Conservation (phyloP, 2,329 filamentous ascomycete species). For the Talaromyces sp. region DNA sequence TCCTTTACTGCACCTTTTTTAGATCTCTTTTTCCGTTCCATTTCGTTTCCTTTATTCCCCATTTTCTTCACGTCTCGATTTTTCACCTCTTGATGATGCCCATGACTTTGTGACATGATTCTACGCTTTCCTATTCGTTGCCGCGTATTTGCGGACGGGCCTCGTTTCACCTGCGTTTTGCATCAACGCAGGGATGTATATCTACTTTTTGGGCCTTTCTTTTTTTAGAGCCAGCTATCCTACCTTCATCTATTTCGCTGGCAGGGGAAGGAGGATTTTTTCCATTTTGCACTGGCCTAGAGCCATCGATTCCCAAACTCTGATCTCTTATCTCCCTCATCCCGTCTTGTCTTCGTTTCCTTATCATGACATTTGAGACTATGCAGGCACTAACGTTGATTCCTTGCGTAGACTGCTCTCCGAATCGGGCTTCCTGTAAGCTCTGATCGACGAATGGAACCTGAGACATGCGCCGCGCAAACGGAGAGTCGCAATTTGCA, state of each 20-base stretch:
- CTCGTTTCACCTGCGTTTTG: slow-evolving; percentile 15
- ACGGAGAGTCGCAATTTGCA: neutral
- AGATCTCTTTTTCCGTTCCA: slow-evolving; percentile 11
- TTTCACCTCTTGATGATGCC: neutral
- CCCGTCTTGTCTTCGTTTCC: neutral
- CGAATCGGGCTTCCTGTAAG: slow-evolving; percentile 45
- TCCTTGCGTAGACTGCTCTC: slow-evolving; percentile 44
- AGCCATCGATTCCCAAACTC: neutral
- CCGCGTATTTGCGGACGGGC: slow-evolving; percentile 20
- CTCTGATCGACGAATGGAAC: slow-evolving; percentile 1
- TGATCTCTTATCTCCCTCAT: neutral
- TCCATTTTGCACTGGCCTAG: neutral
- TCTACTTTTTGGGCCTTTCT: neutral
- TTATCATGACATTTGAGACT: neutral
- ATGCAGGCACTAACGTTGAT: slow-evolving; percentile 17
- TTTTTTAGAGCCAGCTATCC: neutral
- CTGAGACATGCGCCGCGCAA: neutral
- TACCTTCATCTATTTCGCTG: neutral
- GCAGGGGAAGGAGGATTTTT: neutral
- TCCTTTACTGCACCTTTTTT: slow-evolving; percentile 4
- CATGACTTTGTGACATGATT: neutral
- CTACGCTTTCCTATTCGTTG: slow-evolving; percentile 15
- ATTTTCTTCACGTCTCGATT: neutral
- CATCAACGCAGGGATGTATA: neutral
- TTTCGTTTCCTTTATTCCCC: slow-evolving; percentile 3